Evolutionary conservation across 495 filamentous ascomycete genomes (phyloP), one percentile per base, ranked within the genome.

Genomic region (Penicillium alfredii): DNA sequence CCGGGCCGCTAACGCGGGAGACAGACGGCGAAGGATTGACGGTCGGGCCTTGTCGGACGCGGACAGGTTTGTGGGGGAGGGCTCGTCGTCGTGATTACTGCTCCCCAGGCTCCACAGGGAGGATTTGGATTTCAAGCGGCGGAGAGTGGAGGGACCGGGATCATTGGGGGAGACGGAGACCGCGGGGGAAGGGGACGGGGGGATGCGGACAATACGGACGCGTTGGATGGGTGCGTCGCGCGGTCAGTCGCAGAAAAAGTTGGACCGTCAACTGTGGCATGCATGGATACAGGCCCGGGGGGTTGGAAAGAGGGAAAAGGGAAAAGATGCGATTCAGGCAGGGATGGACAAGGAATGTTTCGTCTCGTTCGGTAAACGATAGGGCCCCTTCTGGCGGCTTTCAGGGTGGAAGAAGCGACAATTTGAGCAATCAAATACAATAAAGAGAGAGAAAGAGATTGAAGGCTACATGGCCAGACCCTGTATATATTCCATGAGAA

Each of bases 1-100:
- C 58, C 84, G 80, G 32, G 82, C 84, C 43, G 84, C 81, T 13
- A 89, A 69, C 14, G 82, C 83, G 26, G 84, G 82, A 17, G 82
- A 86, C 21, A 71, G 42, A 7, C 65, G 62, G 34, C 65, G 64
- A 33, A 69, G 58, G 41, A 71, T 60, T 18, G 57, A 62, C 18
- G 60, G 48, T 10, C 51, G 57, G 12, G 53, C 49, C 15, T 53
- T 42, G 13, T 45, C 57, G 16, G 51, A 44, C 12, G 39, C 47
- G 16, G 35, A 22, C 1, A 45, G 44, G 12, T 64, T 53, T 23
- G 30, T 29, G 1, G 50, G 38, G 30, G 38, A 29, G 14, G 21
- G 4, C 18, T 60, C 55, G 46, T 66, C 60, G 30, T 66, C 62
- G 49, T 57, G 49, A 10, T 55, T 44, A 38, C 51, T 66, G 43